A percentile compares a stretch with the other conserved stretches of the same genome.
Evolutionary conservation across 306 rosid species (phyloP).

Genomic region (Dalbergia cultrata): DNA sequence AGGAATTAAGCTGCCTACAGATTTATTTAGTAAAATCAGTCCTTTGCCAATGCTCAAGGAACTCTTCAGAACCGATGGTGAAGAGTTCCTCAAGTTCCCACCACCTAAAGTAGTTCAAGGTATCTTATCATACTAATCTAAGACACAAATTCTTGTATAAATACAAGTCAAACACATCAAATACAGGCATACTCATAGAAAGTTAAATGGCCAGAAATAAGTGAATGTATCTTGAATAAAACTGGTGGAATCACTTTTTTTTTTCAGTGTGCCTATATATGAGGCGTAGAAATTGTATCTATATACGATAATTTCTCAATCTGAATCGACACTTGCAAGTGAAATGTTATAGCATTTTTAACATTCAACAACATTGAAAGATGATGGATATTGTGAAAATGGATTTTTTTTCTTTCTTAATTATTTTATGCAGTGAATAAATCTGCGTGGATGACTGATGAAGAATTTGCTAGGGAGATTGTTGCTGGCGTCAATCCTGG

Average conservation of each 20-base stretch:
- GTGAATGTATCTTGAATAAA: background rate
- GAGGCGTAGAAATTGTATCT: background rate
- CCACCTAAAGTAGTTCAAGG: slow-evolving; percentile 73
- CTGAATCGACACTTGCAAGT: too few relatives aligned
- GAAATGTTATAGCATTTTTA: background rate
- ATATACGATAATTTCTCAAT: too few relatives aligned
- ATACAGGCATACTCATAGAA: too few relatives aligned
- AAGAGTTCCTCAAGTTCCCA: slow-evolving; percentile 62
- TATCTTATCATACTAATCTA: slow-evolving; percentile 2
- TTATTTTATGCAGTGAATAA: slow-evolving; percentile 45
- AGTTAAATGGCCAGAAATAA: too few relatives aligned
- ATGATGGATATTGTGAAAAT: background rate
- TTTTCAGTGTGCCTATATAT: too few relatives aligned
- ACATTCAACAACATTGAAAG: background rate
- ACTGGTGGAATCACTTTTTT: too few relatives aligned
- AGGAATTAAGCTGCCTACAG: slow-evolving; percentile 60
- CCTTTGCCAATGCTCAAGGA: slow-evolving; percentile 49
- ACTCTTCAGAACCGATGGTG: slow-evolving; percentile 64
- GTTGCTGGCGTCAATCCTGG: slow-evolving; percentile 68
- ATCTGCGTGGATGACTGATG: slow-evolving; percentile 76
- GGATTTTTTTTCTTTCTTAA: too few relatives aligned
- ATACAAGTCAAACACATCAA: too few relatives aligned
- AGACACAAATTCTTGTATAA: too few relatives aligned
- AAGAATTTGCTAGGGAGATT: slow-evolving; percentile 77
- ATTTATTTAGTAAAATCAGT: slow-evolving; percentile 49